These are phyloP conservation scores for Solanum sitiens DNA, from an alignment of 257 asterid genomes.

Conservation along the genomic window DNA sequence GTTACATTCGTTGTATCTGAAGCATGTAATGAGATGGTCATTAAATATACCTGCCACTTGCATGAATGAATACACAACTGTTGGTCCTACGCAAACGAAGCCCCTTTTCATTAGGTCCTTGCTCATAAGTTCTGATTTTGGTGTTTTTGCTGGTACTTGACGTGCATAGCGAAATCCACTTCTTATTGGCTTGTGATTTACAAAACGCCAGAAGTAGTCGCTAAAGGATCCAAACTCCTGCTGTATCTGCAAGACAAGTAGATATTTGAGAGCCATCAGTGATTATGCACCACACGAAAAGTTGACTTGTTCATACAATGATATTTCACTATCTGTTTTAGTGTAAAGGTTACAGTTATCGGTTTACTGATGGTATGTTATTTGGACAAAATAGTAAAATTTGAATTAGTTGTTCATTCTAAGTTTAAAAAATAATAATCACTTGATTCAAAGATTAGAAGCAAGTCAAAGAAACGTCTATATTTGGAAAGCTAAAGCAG, in stretches of 20 bases:
- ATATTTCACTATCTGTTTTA: not conserved
- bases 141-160: slow-evolving; percentile 65
- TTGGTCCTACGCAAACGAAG: slow-evolving; percentile 67
- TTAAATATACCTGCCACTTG: slow-evolving; percentile 67
- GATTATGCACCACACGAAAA: not conserved
- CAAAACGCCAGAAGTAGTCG: slow-evolving; percentile 65
- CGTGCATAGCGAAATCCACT: slow-evolving; percentile 45
- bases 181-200: slow-evolving; percentile 39
- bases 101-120: slow-evolving; percentile 70
- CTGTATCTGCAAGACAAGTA: slow-evolving; percentile 32
- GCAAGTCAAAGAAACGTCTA: not conserved
- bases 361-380: not conserved
- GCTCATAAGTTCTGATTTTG: slow-evolving; percentile 73
- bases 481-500: not conserved
- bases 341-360: not conserved
- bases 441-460: not conserved
- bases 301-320: not conserved
- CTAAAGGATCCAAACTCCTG: slow-evolving; percentile 68
- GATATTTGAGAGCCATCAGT: not conserved
- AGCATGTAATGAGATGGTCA: slow-evolving; percentile 61
- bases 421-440: not conserved
- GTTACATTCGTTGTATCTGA: slow-evolving; percentile 45
- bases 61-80: slow-evolving; percentile 69
- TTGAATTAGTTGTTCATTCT: not conserved
- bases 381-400: not conserved